Evolutionary conservation across 306 rosid genomes (phyloP).

Genomic region (Arachis stenosperma): DNA sequence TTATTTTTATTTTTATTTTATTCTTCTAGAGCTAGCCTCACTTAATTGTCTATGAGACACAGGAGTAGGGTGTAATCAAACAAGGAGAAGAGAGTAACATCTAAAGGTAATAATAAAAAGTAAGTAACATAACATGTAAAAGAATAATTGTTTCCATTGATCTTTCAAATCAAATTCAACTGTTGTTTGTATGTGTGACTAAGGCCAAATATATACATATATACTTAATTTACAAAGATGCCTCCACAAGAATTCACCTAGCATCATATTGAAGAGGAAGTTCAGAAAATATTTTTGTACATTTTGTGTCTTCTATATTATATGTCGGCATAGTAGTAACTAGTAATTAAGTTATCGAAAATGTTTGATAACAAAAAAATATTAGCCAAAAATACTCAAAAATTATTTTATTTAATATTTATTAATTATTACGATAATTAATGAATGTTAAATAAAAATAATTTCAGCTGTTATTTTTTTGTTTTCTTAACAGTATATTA

Average conservation of each 20-base stretch:
- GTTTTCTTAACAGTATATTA: background rate
- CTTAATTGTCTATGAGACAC: background rate
- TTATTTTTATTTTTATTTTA: too few relatives aligned
- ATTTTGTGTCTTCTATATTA: slow-evolving; percentile 41
- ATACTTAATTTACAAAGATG: slow-evolving; percentile 5
- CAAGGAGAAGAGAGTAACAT: background rate
- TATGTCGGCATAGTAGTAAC: slow-evolving; percentile 34
- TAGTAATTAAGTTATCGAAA: background rate
- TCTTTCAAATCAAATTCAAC: slow-evolving; percentile 25
- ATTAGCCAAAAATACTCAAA: too few relatives aligned
- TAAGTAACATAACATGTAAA: slow-evolving; percentile 5
- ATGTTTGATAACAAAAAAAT: too few relatives aligned
- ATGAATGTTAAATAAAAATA: too few relatives aligned
- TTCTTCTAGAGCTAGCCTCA: background rate
- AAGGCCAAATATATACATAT: background rate
- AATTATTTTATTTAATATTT: too few relatives aligned
- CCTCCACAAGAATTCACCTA: slow-evolving; percentile 19
- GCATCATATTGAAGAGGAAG: background rate
- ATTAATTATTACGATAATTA: too few relatives aligned
- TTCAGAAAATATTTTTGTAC: slow-evolving; percentile 4
- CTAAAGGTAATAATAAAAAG: slow-evolving; percentile 1
- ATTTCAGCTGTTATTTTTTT: too few relatives aligned
- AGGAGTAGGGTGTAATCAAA: background rate
- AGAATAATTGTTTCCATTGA: slow-evolving; percentile 35
- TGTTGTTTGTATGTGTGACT: background rate